Conservation (phyloP, 192 early-diverging fungal genomes). For the Pilobolus umbonatus region DNA sequence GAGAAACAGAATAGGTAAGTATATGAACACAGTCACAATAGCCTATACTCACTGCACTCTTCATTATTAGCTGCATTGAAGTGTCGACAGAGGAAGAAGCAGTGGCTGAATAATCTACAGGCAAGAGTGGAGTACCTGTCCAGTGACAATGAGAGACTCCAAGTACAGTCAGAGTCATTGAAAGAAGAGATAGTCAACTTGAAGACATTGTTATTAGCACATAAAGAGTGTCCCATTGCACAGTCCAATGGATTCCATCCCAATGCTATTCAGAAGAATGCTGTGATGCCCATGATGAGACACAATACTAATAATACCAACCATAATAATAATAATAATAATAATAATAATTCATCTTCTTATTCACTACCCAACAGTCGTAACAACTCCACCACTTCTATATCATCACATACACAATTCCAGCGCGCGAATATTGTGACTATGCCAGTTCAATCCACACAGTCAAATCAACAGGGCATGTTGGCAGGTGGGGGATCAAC, state of each 20-base stretch:
- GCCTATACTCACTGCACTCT: slow-evolving; percentile 36
- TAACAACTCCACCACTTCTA: neutral
- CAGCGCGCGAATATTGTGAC: slow-evolving; percentile 11
- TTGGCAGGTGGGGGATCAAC: slow-evolving; percentile 9
- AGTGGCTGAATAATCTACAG: slow-evolving; percentile 85
- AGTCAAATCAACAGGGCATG: slow-evolving; percentile 6
- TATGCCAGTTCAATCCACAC: neutral
- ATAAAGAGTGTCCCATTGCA: slow-evolving; percentile 74
- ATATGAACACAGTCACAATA: neutral
- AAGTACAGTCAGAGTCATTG: slow-evolving; percentile 52
- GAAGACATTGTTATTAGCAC: slow-evolving; percentile 73
- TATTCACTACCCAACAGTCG: neutral
- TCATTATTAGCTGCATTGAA: slow-evolving; percentile 70
- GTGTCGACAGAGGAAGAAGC: slow-evolving; percentile 92
- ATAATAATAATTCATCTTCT: no score
- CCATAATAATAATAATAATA: no score
- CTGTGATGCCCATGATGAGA: slow-evolving; percentile 4
- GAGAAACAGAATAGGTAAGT: slow-evolving; percentile 76
- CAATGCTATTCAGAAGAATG: slow-evolving; percentile 5
- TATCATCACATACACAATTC: neutral
- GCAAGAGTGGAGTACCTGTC: slow-evolving; percentile 62
- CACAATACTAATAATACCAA: no score
- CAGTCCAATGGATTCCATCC: slow-evolving; percentile 55
- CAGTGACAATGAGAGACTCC: slow-evolving; percentile 64
- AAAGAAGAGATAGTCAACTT: slow-evolving; percentile 75